Conservation (phyloP, 202 grass and related monocot species). For the Dendrocalamus latiflorus region DNA sequence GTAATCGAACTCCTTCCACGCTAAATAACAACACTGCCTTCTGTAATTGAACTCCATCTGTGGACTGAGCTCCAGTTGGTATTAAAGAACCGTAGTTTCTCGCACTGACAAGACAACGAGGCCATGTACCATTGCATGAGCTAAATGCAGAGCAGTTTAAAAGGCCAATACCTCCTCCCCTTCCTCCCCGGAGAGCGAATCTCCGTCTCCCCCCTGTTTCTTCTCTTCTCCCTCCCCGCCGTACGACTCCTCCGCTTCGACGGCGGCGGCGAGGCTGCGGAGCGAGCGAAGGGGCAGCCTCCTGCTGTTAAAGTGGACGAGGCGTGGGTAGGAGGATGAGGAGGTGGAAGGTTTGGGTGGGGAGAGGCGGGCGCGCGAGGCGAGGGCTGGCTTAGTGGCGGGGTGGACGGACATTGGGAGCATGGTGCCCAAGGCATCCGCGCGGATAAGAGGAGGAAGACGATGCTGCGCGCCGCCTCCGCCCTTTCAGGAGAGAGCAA, state of each 20-base stretch:
- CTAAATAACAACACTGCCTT: background rate
- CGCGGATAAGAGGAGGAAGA: conserved; percentile 42
- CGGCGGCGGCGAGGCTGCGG: conserved; percentile 17
- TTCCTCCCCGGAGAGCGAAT: background rate
- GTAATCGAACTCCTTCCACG: background rate
- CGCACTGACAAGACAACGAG: background rate
- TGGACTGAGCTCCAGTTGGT: background rate
- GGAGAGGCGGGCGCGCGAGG: background rate
- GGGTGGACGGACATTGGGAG: conserved; percentile 40
- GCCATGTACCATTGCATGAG: background rate
- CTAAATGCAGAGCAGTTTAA: background rate
- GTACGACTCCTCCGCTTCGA: conserved; percentile 12
- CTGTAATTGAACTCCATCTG: no score
- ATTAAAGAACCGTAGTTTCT: background rate
- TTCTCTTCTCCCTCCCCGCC: background rate
- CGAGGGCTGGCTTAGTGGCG: conserved; percentile 14
- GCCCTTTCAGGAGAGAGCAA: no score
- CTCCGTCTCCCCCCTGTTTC: background rate
- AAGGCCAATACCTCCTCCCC: conserved; percentile 32
- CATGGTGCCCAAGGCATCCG: conserved; percentile 26
- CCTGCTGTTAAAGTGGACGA: background rate
- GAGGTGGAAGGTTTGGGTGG: conserved; percentile 16
- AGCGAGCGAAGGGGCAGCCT: conserved; percentile 24
- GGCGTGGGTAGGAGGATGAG: background rate
- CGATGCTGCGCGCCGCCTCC: conserved; percentile 16